Evolutionary conservation across 78 protist species (phyloP).

Genomic region (Cavenderia fasciculata): DNA sequence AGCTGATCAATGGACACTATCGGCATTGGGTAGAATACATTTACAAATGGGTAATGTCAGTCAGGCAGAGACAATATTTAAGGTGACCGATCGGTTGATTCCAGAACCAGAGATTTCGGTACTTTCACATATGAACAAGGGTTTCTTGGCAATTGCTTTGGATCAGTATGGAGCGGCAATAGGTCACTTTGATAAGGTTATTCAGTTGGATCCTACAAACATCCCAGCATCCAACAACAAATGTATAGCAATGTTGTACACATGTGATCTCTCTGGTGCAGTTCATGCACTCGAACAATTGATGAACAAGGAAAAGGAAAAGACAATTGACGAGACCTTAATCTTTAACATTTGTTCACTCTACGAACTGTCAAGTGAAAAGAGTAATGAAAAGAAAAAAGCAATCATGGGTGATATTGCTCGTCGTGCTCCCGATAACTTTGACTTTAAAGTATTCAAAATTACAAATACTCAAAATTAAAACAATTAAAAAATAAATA

Average conservation of each 20-base stretch:
- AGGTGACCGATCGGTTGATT: constrained; percentile 17
- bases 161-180: constrained; percentile 64
- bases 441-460: constrained; percentile 66
- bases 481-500: too few species aligned
- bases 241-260: constrained; percentile 69
- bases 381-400: constrained; percentile 60
- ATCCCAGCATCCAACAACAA: constrained; percentile 50
- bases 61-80: constrained; percentile 15
- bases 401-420: constrained; percentile 61
- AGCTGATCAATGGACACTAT: constrained; percentile 21
- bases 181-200: constrained; percentile 38
- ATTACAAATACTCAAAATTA: constrained; percentile 16
- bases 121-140: constrained; percentile 45
- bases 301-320: constrained; percentile 12
- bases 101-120: constrained; percentile 12
- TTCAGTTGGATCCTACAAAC: constrained; percentile 31
- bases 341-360: constrained; percentile 68
- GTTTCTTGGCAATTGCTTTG: constrained; percentile 29
- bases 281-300: constrained; percentile 14
- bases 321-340: constrained; percentile 56
- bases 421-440: constrained; percentile 68
- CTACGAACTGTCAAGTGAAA: constrained; percentile 50
- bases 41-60: constrained; percentile 59
- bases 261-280: constrained; percentile 63
- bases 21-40: constrained; percentile 68